Conservation (phyloP, 768 basidiomycete species). For the Hemileccinum rubropunctum region DNA sequence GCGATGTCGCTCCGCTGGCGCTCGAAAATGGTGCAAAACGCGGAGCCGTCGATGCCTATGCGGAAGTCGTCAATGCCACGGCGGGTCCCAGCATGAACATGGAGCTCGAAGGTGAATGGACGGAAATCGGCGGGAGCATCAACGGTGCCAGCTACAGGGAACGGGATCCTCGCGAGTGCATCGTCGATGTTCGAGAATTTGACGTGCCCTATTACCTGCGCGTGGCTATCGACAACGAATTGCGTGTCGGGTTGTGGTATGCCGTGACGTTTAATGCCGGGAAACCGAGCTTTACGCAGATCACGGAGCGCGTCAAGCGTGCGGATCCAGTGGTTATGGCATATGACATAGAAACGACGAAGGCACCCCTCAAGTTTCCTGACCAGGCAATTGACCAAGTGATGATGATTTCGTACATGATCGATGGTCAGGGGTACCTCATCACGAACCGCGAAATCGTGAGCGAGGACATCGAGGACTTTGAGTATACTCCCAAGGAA, state of each 20-base stretch:
- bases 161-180: slow-evolving; percentile 84
- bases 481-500: slow-evolving; percentile 98
- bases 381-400: slow-evolving; percentile 95
- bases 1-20: slow-evolving; percentile 88
- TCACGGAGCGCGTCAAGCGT: slow-evolving; percentile 90
- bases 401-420: slow-evolving; percentile 99
- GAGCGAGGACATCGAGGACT: slow-evolving; percentile 95
- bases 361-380: slow-evolving; percentile 99
- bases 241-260: slow-evolving; percentile 99
- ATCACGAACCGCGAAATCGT: slow-evolving; percentile 98
- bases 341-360: slow-evolving; percentile 98
- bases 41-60: slow-evolving; percentile 95
- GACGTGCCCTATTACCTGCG: slow-evolving; percentile 98
- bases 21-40: slow-evolving; percentile 89
- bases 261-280: slow-evolving; percentile 80
- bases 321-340: slow-evolving; percentile 99
- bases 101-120: slow-evolving; percentile 65
- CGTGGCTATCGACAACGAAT: slow-evolving; percentile 98
- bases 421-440: slow-evolving; percentile 95
- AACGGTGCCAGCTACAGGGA: slow-evolving; percentile 47
- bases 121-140: slow-evolving; percentile 42
- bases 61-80: slow-evolving; percentile 87
- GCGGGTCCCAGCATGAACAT: slow-evolving; percentile 64
- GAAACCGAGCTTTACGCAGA: slow-evolving; percentile 64
- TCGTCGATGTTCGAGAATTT: slow-evolving; percentile 93